Conservation (phyloP, 2,329 filamentous ascomycete species). For the Apiospora hydei region DNA sequence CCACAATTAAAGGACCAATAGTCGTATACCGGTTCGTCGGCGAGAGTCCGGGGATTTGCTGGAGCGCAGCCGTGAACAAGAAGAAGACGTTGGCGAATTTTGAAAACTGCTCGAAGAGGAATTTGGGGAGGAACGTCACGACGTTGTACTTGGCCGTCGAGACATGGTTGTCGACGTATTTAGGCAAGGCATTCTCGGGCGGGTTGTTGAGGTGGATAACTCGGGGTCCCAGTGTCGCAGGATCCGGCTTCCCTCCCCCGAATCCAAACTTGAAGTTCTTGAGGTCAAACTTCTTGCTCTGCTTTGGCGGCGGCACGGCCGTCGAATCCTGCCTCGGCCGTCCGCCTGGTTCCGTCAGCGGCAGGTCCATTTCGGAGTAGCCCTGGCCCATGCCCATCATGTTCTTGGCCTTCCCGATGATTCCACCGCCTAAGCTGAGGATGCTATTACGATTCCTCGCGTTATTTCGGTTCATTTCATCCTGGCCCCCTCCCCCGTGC, state of each 20-base stretch:
- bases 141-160: conserved; percentile 98
- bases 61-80: conserved; percentile 92
- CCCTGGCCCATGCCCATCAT: conserved; percentile 83
- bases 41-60: conserved; percentile 94
- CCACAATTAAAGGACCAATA: conserved; percentile 89
- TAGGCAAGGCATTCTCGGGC: conserved; percentile 86
- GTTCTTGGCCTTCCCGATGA: conserved; percentile 87
- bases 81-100: conserved; percentile 99
- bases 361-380: conserved; percentile 98
- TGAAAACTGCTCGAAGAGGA: conserved; percentile 97
- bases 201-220: conserved; percentile 97
- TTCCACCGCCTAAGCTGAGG: conserved; percentile 82
- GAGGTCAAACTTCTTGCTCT: conserved; percentile 68
- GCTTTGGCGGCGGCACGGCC: conserved; percentile 47
- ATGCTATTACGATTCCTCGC: conserved; percentile 88
- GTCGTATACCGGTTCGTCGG: conserved; percentile 97
- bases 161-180: conserved; percentile 95
- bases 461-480: conserved; percentile 55
- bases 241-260: conserved; percentile 83
- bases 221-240: conserved; percentile 87
- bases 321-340: conserved; percentile 46
- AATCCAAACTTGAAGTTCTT: conserved; percentile 93
- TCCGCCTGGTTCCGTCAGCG: conserved; percentile 75
- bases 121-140: conserved; percentile 93
- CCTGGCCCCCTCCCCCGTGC: conserved; percentile 65